Evolutionary conservation across 2,329 filamentous ascomycete genomes (phyloP).

Genomic region (Colletotrichum orchidophilum): DNA sequence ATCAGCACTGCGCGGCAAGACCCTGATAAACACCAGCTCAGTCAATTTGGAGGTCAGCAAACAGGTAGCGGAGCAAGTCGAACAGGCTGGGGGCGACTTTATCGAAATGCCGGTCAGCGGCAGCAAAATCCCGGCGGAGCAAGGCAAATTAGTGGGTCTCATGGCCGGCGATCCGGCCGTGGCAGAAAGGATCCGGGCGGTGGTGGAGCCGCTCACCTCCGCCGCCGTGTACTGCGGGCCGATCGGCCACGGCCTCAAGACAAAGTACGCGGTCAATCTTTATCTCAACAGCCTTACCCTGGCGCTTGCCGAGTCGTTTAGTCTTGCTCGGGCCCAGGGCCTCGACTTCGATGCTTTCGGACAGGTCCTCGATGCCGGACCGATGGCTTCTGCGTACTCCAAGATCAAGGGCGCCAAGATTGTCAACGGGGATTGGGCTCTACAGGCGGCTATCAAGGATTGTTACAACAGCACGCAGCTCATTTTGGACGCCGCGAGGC

Average conservation of each 20-base stretch:
- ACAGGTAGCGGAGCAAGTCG: conserved; percentile 36
- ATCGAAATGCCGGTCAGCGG: conserved; percentile 49
- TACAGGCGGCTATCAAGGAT: conserved; percentile 42
- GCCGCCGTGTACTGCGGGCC: conserved; percentile 46
- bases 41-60: conserved; percentile 40
- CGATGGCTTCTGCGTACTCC: conserved; percentile 43
- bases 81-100: conserved; percentile 40
- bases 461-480: conserved; percentile 43
- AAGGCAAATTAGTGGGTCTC: conserved; percentile 45
- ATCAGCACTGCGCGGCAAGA: conserved; percentile 41
- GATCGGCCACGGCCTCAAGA: conserved; percentile 43
- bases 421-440: conserved; percentile 40
- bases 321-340: conserved; percentile 43
- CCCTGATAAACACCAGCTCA: conserved; percentile 43
- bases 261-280: conserved; percentile 44
- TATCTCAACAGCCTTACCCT: conserved; percentile 43
- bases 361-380: conserved; percentile 42
- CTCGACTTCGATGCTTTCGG: conserved; percentile 42
- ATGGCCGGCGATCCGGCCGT: conserved; percentile 42
- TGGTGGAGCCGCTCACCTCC: conserved; percentile 39
- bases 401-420: conserved; percentile 43
- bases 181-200: conserved; percentile 37
- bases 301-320: conserved; percentile 45
- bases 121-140: conserved; percentile 44
- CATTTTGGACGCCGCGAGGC: conserved; percentile 38